phyloP scores from a whole-genome alignment of 2,329 filamentous ascomycete genomes.

The Colletotrichum musicola region DNA sequence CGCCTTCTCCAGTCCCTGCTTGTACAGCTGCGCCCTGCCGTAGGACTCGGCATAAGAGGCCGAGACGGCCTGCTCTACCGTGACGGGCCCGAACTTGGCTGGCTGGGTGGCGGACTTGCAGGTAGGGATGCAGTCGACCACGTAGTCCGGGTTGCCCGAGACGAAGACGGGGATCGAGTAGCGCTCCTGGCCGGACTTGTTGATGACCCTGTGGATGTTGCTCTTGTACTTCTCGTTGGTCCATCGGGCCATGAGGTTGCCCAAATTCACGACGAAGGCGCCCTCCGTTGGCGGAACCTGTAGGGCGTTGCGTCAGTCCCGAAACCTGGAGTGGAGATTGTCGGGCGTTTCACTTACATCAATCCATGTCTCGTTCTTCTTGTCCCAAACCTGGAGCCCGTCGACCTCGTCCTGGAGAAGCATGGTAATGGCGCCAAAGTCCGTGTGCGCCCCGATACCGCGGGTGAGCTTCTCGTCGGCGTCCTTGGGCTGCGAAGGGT shows the following conservation, averaged over 20 bases:
- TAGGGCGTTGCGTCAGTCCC: conserved; percentile 23
- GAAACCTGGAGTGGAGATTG: neutral
- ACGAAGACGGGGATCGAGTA: conserved; percentile 71
- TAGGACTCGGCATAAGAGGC: conserved; percentile 51
- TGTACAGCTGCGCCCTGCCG: conserved; percentile 47
- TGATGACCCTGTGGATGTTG: conserved; percentile 68
- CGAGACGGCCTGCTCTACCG: conserved; percentile 49
- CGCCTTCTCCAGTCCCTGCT: conserved; percentile 45
- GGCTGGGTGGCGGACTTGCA: conserved; percentile 43
- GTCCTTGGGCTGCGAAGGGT: conserved; percentile 56
- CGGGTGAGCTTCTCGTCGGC: conserved; percentile 49
- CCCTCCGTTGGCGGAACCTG: conserved; percentile 57
- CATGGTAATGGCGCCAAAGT: conserved; percentile 69
- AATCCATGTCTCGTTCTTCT: conserved; percentile 57
- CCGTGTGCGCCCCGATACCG: conserved; percentile 64
- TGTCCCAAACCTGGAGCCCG: conserved; percentile 65
- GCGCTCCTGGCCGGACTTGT: conserved; percentile 61
- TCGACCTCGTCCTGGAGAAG: conserved; percentile 64
- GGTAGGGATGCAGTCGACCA: conserved; percentile 50
- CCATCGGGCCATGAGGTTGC: conserved; percentile 63
- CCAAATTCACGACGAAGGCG: conserved; percentile 65
- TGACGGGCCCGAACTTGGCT: conserved; percentile 48
- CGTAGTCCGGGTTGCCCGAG: conserved; percentile 63
- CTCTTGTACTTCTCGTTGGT: conserved; percentile 66
- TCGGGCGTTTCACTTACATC: conserved; percentile 44